These are phyloP conservation scores for Rubia balearica DNA, from an alignment of 305 asterid species.

Conservation along the genomic window DNA sequence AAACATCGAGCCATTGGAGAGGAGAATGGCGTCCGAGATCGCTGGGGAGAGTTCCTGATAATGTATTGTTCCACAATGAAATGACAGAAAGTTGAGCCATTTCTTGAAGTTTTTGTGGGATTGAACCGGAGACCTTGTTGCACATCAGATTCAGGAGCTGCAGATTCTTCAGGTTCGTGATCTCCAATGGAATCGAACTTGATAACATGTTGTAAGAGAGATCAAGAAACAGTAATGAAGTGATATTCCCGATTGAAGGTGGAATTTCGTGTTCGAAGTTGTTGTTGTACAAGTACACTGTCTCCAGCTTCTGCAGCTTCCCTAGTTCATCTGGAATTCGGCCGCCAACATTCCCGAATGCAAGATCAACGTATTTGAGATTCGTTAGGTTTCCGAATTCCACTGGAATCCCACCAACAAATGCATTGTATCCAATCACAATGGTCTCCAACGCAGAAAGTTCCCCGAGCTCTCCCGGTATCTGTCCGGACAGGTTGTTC, in stretches of 20 bases:
- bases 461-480: slow-evolving; percentile 63
- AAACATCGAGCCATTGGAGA: slow-evolving; percentile 67
- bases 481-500: slow-evolving; percentile 55
- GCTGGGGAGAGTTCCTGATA: slow-evolving; percentile 57
- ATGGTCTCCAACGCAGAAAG: slow-evolving; percentile 54
- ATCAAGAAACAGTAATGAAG: slow-evolving; percentile 50
- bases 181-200: slow-evolving; percentile 55
- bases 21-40: slow-evolving; percentile 66
- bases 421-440: slow-evolving; percentile 65
- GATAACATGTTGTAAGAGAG: slow-evolving; percentile 70
- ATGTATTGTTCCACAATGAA: slow-evolving; percentile 81
- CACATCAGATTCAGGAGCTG: slow-evolving; percentile 70
- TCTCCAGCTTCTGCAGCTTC: slow-evolving; percentile 36
- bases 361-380: slow-evolving; percentile 67
- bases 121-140: slow-evolving; percentile 50
- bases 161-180: slow-evolving; percentile 45
- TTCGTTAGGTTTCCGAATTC: slow-evolving; percentile 65
- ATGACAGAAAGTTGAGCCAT: slow-evolving; percentile 46
- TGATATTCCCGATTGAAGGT: slow-evolving; percentile 45
- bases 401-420: slow-evolving; percentile 60
- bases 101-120: slow-evolving; percentile 43
- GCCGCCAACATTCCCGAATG: slow-evolving; percentile 65
- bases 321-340: slow-evolving; percentile 62
- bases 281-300: slow-evolving; percentile 71
- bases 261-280: slow-evolving; percentile 60